Conservation (phyloP, 768 basidiomycete genomes). For the Naganishia vaughanmartiniae region DNA sequence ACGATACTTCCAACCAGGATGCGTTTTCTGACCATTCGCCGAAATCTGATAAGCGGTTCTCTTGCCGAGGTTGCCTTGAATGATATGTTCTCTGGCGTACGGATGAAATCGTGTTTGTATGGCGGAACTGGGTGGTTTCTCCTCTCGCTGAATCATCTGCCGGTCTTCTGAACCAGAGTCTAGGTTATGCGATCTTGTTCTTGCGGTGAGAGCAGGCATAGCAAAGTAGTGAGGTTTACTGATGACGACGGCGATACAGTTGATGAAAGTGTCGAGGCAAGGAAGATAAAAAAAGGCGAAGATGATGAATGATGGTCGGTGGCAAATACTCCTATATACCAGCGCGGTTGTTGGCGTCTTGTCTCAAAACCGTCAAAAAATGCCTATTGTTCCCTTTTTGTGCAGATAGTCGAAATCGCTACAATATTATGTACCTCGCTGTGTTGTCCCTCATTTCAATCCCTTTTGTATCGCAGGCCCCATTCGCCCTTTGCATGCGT, state of each 20-base stretch:
- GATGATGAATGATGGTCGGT: background rate
- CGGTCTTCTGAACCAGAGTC: background rate
- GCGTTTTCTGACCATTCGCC: background rate
- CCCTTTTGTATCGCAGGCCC: constrained; percentile 15
- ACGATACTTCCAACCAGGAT: constrained; percentile 1
- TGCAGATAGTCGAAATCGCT: background rate
- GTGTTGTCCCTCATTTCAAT: background rate
- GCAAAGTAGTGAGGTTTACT: background rate
- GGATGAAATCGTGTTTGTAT: constrained; percentile 8
- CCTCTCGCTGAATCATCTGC: background rate
- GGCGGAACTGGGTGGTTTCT: too few species aligned
- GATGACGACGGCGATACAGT: background rate
- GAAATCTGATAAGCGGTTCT: background rate
- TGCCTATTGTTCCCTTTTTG: background rate
- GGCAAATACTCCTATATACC: background rate
- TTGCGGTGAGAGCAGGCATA: background rate
- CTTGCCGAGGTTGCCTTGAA: background rate
- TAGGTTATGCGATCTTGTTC: background rate
- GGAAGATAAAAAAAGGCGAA: too few species aligned
- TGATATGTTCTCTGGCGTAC: background rate
- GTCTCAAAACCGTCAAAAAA: background rate
- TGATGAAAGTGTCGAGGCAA: too few species aligned
- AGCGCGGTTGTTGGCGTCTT: background rate
- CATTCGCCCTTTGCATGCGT: constrained; percentile 28
- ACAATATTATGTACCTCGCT: background rate